These are phyloP conservation scores for Solanum sparsipilum DNA, from an alignment of 257 asterid genomes.

Conservation along the genomic window DNA sequence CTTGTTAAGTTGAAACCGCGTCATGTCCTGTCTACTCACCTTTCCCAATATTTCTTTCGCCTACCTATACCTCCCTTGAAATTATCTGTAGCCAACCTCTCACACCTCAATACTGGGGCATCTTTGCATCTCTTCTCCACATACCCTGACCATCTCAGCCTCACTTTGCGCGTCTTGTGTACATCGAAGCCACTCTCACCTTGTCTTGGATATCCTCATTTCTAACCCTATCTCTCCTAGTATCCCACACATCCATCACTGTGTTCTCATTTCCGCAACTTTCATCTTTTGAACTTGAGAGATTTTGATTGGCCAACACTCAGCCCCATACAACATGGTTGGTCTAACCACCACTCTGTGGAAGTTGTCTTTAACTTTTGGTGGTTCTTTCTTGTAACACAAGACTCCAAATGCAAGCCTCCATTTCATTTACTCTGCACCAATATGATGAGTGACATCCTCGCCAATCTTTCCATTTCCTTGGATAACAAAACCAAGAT, in stretches of 20 bases:
- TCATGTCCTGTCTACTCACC: neutral
- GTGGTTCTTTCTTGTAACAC: neutral
- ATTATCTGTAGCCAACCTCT: neutral
- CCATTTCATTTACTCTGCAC: neutral
- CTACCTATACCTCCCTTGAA: neutral
- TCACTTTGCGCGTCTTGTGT: neutral
- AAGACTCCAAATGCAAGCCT: neutral
- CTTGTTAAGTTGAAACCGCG: too few species aligned
- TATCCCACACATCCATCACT: neutral
- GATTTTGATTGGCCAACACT: neutral
- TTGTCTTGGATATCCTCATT: neutral
- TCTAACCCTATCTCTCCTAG: neutral
- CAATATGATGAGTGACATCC: neutral
- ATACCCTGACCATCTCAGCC: neutral
- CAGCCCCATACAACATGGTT: neutral
- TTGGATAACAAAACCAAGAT: neutral
- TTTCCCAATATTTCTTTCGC: neutral
- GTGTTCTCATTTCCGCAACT: neutral
- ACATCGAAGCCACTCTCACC: neutral
- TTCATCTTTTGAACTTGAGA: neutral
- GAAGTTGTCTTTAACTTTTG: neutral
- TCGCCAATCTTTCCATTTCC: neutral
- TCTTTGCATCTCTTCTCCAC: neutral
- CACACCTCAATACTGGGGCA: neutral
- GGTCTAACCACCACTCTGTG: neutral